Conservation (phyloP, 2,329 filamentous ascomycete genomes). For the Pseudohalonectria lignicola region DNA sequence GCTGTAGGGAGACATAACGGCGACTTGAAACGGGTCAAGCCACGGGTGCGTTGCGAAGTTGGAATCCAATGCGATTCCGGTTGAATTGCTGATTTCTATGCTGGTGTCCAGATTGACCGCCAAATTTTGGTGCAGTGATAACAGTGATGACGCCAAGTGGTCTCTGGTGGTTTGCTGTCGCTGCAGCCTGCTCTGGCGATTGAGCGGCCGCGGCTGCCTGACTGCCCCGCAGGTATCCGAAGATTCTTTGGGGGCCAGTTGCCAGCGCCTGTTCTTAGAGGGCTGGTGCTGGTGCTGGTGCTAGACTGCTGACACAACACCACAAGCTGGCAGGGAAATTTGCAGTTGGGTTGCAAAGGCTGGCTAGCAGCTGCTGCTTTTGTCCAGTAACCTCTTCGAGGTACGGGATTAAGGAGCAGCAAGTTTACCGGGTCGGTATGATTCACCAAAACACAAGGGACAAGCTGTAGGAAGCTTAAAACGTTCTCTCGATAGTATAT, state of each 20-base stretch:
- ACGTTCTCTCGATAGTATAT: constrained; percentile 1
- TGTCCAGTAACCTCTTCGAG: too few species aligned
- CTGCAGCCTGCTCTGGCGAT: not conserved
- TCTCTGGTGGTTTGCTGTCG: not conserved
- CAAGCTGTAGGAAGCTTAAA: not conserved
- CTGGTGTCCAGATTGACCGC: not conserved
- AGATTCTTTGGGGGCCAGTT: not conserved
- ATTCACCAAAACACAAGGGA: not conserved
- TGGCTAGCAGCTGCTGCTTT: not conserved
- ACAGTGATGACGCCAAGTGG: not conserved
- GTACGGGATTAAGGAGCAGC: not conserved
- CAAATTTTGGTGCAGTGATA: not conserved
- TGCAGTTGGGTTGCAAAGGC: not conserved
- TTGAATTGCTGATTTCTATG: not conserved
- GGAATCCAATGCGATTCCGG: not conserved
- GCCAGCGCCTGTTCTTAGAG: too few species aligned
- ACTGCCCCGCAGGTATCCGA: not conserved
- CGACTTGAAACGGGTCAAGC: not conserved
- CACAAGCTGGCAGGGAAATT: not conserved
- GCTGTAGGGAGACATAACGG: constrained; percentile 22
- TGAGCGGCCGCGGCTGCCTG: not conserved
- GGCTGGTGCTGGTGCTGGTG: not conserved
- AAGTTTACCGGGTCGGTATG: not conserved
- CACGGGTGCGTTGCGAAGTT: too few species aligned
- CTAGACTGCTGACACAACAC: not conserved